A percentile compares a stretch with the other conserved stretches of the same genome.
Conservation (phyloP, 2,329 filamentous ascomycete species). For the Ophiostoma piceae region DNA sequence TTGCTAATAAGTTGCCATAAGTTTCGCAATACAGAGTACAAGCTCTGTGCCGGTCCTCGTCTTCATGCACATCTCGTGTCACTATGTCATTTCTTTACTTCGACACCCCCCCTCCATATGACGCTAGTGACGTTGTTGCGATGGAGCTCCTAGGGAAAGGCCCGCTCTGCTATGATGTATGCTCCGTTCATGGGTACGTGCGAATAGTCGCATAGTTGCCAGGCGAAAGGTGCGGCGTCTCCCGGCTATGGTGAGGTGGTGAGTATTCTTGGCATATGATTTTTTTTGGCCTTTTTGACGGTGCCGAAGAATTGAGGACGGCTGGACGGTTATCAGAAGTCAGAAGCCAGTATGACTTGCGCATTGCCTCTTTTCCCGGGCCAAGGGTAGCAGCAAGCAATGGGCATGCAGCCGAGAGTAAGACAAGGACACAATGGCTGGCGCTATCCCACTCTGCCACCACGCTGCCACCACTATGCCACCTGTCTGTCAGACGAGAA, state of each 20-base stretch:
- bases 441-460: neutral
- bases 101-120: conserved; percentile 4
- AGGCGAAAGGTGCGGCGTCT: neutral
- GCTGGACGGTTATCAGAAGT: no score
- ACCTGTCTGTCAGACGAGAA: neutral
- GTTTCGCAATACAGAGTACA: neutral
- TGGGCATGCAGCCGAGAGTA: neutral
- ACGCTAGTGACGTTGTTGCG: conserved; percentile 10
- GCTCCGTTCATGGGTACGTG: neutral
- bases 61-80: conserved; percentile 1
- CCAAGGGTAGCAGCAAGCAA: neutral
- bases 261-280: neutral
- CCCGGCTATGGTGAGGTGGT: neutral
- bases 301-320: neutral
- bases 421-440: neutral
- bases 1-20: neutral
- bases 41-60: neutral
- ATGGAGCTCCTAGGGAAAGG: conserved; percentile 7
- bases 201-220: neutral
- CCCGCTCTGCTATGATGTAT: conserved; percentile 10
- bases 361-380: neutral
- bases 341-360: neutral
- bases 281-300: neutral
- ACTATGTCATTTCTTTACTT: neutral
- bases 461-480: neutral